These are phyloP conservation scores for Cinnamomum micranthum DNA, from an alignment of 164 flowering plant species.

Conservation along the genomic window DNA sequence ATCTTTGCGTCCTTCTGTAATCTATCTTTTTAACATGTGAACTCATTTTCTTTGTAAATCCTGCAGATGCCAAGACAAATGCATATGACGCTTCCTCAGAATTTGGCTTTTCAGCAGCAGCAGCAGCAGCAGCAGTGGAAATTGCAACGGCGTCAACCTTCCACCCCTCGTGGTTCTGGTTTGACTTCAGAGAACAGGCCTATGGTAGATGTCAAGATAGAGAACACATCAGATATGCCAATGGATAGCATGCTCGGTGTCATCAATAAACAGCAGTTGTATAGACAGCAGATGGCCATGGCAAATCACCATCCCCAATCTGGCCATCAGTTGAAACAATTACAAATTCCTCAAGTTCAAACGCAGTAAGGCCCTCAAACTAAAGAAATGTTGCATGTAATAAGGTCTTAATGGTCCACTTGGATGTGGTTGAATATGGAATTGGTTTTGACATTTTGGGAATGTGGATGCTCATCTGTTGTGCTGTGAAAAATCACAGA, in stretches of 20 bases:
- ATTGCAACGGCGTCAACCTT: constrained; percentile 46
- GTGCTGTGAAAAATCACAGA: neutral
- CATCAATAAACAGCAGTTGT: constrained; percentile 47
- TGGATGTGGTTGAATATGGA: no score
- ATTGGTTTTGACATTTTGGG: no score
- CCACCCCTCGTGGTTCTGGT: constrained; percentile 40
- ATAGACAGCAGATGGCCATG: constrained; percentile 60
- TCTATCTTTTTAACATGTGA: neutral
- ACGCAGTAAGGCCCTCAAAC: constrained; percentile 46
- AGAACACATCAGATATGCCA: constrained; percentile 59
- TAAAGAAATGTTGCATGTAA: neutral
- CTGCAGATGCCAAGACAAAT: constrained; percentile 58
- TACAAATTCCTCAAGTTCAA: constrained; percentile 69
- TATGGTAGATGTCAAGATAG: constrained; percentile 76
- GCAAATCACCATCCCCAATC: constrained; percentile 50
- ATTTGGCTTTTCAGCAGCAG: constrained; percentile 69
- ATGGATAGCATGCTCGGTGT: constrained; percentile 45
- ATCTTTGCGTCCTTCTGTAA: neutral
- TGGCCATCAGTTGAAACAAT: constrained; percentile 59
- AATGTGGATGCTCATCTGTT: neutral
- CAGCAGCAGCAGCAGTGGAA: constrained; percentile 83
- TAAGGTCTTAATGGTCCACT: no score
- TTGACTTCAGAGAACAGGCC: constrained; percentile 61
- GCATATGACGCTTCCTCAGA: constrained; percentile 65
- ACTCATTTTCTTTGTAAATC: neutral